Conservation (phyloP, 495 filamentous ascomycete genomes). For the Penicillium turbatum region DNA sequence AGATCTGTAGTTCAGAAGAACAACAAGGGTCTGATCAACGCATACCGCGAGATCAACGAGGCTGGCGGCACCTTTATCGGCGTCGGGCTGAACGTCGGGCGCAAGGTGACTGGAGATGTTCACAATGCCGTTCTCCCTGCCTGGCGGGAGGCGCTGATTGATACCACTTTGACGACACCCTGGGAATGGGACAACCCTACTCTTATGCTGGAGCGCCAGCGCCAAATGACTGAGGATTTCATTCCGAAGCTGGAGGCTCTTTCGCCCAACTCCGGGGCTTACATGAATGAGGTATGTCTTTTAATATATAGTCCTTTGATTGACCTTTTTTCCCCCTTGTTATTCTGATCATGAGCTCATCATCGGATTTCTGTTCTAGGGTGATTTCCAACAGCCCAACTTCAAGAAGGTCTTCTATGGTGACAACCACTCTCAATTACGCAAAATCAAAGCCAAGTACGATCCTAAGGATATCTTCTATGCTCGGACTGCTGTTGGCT, state of each 20-base stretch:
- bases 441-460: conserved; percentile 41
- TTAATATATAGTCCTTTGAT: neutral
- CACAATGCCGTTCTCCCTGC: conserved; percentile 54
- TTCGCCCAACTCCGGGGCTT: conserved; percentile 33
- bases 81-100: conserved; percentile 38
- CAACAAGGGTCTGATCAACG: conserved; percentile 41
- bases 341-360: neutral
- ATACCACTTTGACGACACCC: conserved; percentile 33
- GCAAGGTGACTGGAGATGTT: conserved; percentile 40
- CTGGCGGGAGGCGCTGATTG: conserved; percentile 53
- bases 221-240: conserved; percentile 36
- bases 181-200: conserved; percentile 40
- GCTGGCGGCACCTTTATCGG: conserved; percentile 46
- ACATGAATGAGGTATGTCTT: conserved; percentile 36
- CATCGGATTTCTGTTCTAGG: neutral
- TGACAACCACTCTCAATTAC: conserved; percentile 34
- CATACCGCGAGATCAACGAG: conserved; percentile 37
- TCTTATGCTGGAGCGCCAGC: conserved; percentile 34
- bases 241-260: conserved; percentile 42
- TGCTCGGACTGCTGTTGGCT: conserved; percentile 56
- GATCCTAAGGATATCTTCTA: conserved; percentile 59
- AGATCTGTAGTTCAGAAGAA: conserved; percentile 43
- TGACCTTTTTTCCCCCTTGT: neutral
- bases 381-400: conserved; percentile 46
- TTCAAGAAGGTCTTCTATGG: conserved; percentile 53